Evolutionary conservation across 257 asterid genomes (phyloP).

Genomic region (Capsicum pubescens): DNA sequence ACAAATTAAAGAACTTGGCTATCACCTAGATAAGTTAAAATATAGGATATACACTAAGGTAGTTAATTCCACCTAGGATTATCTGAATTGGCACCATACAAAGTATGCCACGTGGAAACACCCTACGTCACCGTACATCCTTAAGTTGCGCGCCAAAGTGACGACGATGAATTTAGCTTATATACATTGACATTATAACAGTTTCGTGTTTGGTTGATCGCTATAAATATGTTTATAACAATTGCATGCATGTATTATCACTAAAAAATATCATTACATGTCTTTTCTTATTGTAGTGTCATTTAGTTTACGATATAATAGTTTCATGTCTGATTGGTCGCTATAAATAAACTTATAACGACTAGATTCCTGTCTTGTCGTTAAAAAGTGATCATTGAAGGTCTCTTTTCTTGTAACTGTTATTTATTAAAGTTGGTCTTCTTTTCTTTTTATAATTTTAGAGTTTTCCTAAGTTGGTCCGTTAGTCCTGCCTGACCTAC

Average conservation of each 20-base stretch:
- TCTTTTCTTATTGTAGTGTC: too few relatives aligned
- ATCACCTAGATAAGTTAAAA: neutral
- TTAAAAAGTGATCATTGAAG: neutral
- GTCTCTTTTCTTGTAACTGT: neutral
- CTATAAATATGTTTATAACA: neutral
- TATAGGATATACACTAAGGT: neutral
- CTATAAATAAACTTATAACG: neutral
- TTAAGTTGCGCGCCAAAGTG: neutral
- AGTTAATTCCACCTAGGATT: slow-evolving; percentile 4
- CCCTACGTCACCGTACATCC: slow-evolving; percentile 21
- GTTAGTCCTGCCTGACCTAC: too few relatives aligned
- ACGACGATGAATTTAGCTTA: neutral
- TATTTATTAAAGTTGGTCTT: neutral
- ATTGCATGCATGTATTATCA: too few relatives aligned
- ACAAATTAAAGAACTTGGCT: neutral
- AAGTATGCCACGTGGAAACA: slow-evolving; percentile 29
- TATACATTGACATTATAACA: neutral
- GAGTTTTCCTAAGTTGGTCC: too few relatives aligned
- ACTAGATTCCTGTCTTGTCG: neutral
- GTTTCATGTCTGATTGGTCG: neutral
- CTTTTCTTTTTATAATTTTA: neutral
- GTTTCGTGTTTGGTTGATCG: neutral
- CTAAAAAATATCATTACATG: too few relatives aligned
- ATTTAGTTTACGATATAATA: neutral
- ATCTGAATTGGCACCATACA: slow-evolving; percentile 25